A percentile compares a stretch with the other conserved stretches of the same genome.
These are phyloP conservation scores for Bothriochloa decipiens DNA, from an alignment of 176 grass and related monocot species.

Conservation along the genomic window DNA sequence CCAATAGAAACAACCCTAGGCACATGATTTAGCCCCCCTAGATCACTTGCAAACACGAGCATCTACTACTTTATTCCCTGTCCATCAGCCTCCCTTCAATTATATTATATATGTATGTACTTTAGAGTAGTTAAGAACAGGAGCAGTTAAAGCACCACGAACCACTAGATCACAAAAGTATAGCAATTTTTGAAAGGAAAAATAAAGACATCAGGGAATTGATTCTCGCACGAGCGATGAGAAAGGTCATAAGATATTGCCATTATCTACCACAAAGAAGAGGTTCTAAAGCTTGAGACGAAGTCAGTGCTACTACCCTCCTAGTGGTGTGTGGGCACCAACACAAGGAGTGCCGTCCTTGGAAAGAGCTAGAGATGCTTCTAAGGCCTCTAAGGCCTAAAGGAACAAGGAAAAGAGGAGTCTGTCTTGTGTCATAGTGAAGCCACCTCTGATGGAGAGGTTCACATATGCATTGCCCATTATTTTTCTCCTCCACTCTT, in stretches of 20 bases:
- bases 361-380: slow-evolving; percentile 55
- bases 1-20: neutral
- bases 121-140: slow-evolving; percentile 12
- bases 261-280: neutral
- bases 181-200: slow-evolving; percentile 26
- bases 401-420: slow-evolving; percentile 30
- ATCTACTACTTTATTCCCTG: slow-evolving; percentile 35
- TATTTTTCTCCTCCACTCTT: slow-evolving; percentile 7
- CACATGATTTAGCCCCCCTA: slow-evolving; percentile 14
- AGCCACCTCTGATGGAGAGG: slow-evolving; percentile 29
- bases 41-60: slow-evolving; percentile 34
- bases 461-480: slow-evolving; percentile 44
- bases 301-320: neutral
- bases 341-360: slow-evolving; percentile 44
- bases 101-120: neutral
- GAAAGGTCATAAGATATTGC: slow-evolving; percentile 19
- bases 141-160: slow-evolving; percentile 27
- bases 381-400: neutral
- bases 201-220: slow-evolving; percentile 23
- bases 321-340: slow-evolving; percentile 34
- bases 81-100: slow-evolving; percentile 24
- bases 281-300: slow-evolving; percentile 29
- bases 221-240: slow-evolving; percentile 20
- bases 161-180: slow-evolving; percentile 24
- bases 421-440: slow-evolving; percentile 49